Evolutionary conservation across 164 flowering plant genomes (phyloP).

Genomic region (Litsea cubeba): DNA sequence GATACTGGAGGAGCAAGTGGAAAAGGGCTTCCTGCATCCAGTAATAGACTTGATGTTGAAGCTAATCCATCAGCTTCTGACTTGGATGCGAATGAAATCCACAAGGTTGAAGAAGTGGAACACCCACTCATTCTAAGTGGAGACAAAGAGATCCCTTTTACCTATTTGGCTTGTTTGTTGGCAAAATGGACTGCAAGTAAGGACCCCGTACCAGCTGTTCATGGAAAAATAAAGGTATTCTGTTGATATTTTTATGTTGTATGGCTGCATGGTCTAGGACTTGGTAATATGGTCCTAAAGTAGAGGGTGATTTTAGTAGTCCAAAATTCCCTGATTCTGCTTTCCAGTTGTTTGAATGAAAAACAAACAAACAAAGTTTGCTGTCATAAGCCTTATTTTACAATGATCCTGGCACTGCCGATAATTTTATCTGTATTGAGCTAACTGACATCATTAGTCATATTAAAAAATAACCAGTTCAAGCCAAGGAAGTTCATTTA

Average conservation of each 20-base stretch:
- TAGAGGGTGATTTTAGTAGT: neutral
- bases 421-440: too few relatives aligned
- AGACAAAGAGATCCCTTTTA: conserved; percentile 65
- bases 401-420: too few relatives aligned
- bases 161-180: conserved; percentile 69
- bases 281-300: neutral
- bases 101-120: conserved; percentile 39
- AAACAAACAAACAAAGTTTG: too few relatives aligned
- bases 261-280: neutral
- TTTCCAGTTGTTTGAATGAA: neutral
- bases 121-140: conserved; percentile 40
- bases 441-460: too few relatives aligned
- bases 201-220: conserved; percentile 33
- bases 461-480: too few relatives aligned
- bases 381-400: too few relatives aligned
- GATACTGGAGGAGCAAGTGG: conserved; percentile 17
- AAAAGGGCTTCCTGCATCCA: conserved; percentile 19
- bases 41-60: conserved; percentile 7
- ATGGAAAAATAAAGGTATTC: conserved; percentile 76
- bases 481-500: too few relatives aligned
- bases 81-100: conserved; percentile 18
- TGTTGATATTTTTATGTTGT: neutral
- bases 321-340: neutral
- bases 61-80: conserved; percentile 7
- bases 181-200: conserved; percentile 47